Conservation (phyloP, 108 stramenopile genomes). For the Discostella stelligeroides region DNA sequence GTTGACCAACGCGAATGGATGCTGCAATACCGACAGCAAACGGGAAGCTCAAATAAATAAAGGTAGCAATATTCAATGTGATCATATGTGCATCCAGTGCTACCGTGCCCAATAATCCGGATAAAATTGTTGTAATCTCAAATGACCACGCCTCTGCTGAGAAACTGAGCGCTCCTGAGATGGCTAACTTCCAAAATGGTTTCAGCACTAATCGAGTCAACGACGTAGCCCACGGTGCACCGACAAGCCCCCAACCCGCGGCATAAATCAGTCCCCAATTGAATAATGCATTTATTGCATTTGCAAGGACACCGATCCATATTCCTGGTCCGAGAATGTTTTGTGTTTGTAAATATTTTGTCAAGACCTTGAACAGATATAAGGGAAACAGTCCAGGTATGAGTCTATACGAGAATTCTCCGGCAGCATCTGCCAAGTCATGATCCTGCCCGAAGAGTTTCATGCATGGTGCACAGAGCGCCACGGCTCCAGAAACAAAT, state of each 20-base stretch:
- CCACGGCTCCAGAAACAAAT: conserved; percentile 31
- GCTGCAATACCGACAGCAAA: conserved; percentile 50
- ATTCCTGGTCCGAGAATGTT: conserved; percentile 40
- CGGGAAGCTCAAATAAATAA: conserved; percentile 46
- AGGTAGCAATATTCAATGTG: conserved; percentile 40
- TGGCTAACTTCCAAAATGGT: conserved; percentile 27
- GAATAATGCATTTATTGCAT: conserved; percentile 48
- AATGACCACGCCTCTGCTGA: conserved; percentile 47
- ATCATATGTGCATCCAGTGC: conserved; percentile 48
- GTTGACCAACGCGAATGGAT: conserved; percentile 51
- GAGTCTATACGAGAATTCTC: conserved; percentile 42
- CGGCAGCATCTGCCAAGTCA: conserved; percentile 40
- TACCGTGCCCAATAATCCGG: conserved; percentile 44
- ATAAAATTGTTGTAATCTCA: conserved; percentile 54
- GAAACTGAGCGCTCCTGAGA: conserved; percentile 46
- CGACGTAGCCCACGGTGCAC: conserved; percentile 55
- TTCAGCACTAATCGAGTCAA: conserved; percentile 35
- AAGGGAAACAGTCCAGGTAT: conserved; percentile 55
- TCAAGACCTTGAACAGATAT: conserved; percentile 45
- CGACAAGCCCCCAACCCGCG: conserved; percentile 30
- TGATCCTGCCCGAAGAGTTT: conserved; percentile 46
- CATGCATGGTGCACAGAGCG: conserved; percentile 47
- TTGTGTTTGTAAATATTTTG: conserved; percentile 53
- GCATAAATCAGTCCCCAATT: conserved; percentile 49
- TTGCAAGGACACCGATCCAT: conserved; percentile 45